Evolutionary conservation across 2,329 filamentous ascomycete species (phyloP).

Genomic region (Pseudogymnoascus sp.): DNA sequence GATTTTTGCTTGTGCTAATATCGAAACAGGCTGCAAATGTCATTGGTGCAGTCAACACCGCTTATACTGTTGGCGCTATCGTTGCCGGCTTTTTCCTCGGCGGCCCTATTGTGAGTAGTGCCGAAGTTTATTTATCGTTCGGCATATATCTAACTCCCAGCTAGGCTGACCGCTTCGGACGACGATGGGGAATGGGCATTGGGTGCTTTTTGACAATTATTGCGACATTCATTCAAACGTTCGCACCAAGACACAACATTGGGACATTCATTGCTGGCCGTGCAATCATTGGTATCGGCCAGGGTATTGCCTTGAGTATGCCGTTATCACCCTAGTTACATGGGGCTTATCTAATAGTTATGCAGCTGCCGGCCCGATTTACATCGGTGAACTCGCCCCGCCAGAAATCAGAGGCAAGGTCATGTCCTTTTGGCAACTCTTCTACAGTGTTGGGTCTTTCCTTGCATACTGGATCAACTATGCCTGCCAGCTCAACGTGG

Average conservation of each 20-base stretch:
- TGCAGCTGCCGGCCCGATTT: conserved; percentile 56
- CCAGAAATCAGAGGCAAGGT: conserved; percentile 56
- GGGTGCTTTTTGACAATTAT: conserved; percentile 58
- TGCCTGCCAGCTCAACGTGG: conserved; percentile 47
- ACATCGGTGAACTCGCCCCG: conserved; percentile 61
- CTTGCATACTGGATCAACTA: conserved; percentile 60
- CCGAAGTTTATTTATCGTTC: neutral
- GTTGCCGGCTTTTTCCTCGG: conserved; percentile 62
- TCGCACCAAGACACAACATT: conserved; percentile 50
- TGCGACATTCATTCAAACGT: conserved; percentile 61
- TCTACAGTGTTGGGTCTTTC: conserved; percentile 57
- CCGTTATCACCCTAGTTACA: conserved; percentile 5
- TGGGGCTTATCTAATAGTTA: conserved; percentile 6
- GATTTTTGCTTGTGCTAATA: conserved; percentile 16
- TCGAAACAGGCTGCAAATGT: conserved; percentile 29
- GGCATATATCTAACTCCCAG: neutral
- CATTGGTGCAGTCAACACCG: conserved; percentile 54
- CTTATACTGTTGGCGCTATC: conserved; percentile 63
- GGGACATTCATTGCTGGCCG: conserved; percentile 61
- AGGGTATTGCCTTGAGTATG: conserved; percentile 56
- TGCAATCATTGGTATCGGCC: conserved; percentile 60
- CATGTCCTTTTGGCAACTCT: conserved; percentile 64
- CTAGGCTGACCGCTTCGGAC: conserved; percentile 49
- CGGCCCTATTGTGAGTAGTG: conserved; percentile 43
- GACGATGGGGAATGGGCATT: conserved; percentile 55